Evolutionary conservation across 2,329 filamentous ascomycete genomes (phyloP).

Genomic region (Stagonosporopsis vannaccii): DNA sequence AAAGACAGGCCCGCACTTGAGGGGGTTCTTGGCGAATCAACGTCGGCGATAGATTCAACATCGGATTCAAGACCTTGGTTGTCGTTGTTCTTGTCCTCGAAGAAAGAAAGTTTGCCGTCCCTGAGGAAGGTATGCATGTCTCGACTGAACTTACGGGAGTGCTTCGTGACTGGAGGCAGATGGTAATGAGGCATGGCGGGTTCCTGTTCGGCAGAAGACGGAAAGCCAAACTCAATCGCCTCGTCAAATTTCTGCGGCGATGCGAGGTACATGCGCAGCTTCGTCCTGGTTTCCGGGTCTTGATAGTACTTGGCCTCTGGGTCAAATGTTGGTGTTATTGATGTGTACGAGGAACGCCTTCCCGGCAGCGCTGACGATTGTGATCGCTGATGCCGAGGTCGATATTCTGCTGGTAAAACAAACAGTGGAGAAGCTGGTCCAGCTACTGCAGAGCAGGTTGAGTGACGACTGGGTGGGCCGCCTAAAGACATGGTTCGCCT

Average conservation of each 20-base stretch:
- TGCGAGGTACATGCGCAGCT: conserved; percentile 83
- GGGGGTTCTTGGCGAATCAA: conserved; percentile 48
- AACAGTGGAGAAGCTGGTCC: conserved; percentile 54
- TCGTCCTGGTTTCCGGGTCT: conserved; percentile 86
- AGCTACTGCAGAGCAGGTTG: conserved; percentile 53
- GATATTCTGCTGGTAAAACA: conserved; percentile 27
- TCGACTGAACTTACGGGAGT: conserved; percentile 55
- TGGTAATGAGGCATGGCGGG: conserved; percentile 33
- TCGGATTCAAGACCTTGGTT: conserved; percentile 45
- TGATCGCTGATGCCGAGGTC: conserved; percentile 43
- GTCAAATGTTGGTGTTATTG: conserved; percentile 57
- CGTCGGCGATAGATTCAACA: conserved; percentile 42
- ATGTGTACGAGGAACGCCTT: conserved; percentile 38
- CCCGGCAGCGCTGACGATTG: conserved; percentile 39
- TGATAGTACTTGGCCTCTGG: conserved; percentile 82
- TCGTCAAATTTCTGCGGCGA: conserved; percentile 96
- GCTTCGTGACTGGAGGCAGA: conserved; percentile 45
- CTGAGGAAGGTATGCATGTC: conserved; percentile 65
- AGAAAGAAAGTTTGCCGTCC: conserved; percentile 61
- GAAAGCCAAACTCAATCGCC: conserved; percentile 91
- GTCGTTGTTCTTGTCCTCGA: conserved; percentile 43
- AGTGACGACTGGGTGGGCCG: conserved; percentile 67
- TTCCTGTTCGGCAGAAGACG: conserved; percentile 57
- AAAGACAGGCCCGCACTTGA: conserved; percentile 46
- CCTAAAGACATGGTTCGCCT: conserved; percentile 72